Base-by-base conservation (phyloP, 148 eudicot genomes). In the Suaeda aralocaspica region DNA sequence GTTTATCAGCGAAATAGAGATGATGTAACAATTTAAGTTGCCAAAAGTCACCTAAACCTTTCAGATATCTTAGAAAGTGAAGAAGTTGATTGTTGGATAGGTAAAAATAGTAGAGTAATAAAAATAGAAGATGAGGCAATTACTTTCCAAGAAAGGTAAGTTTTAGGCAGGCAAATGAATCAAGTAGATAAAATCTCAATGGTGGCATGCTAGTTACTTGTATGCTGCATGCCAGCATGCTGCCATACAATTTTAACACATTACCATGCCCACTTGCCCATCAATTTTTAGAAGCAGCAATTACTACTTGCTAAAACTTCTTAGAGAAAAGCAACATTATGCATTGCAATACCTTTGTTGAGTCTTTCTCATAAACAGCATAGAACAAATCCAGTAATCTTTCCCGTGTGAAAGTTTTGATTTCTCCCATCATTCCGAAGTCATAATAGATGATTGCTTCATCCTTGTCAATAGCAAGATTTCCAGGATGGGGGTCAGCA, bases 391-490 rank as follows among this genome's bases (percentile, higher is more conserved):
- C 92, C n/a, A 95, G 83, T 70, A 95, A 81, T 77, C 89, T 83
- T 80, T 87, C 84, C 60, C 97, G 70, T 11, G 99, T 95, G 66
- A 91, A 89, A 67, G 97, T 82, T 81, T 91, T 95, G 44, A 95
- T 91, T 50, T 95, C 99, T 70, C 99, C 99, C 99, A 91, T 95
- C 99, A 95, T 95, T 70, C 99, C 99, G 66, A 95, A 95, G 77
- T 95, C 99, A 61, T 95, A 95, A 73, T 91, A 95, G 69, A 95
- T 91, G 76, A 91, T 82, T 65, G 97, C 84, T 88, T 95, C 93
- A 73, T 95, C 99, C 31, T 79, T 76, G 73, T 91, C 99, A 78
- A 95, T 86, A 33, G 99, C 99, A 85, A 95, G 93, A 80, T 95
- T 95, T 76, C 99, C 99, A 39, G 99, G 99, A 76, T 91, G 99